Conservation (phyloP, 768 basidiomycete genomes). For the Psilocybe azurescens region DNA sequence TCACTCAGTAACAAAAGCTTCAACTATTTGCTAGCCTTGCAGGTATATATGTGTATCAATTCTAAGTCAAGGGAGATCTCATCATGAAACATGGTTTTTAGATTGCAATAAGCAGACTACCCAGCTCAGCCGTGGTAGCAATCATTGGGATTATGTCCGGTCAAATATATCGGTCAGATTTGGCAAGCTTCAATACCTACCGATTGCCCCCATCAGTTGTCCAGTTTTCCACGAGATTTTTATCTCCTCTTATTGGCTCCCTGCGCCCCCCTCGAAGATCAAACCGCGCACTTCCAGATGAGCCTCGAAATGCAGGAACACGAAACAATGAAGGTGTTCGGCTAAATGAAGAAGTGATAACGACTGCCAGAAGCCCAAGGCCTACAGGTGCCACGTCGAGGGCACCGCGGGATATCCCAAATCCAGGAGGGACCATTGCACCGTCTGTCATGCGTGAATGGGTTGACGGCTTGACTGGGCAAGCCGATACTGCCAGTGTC, state of each 20-base stretch:
- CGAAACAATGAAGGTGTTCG: conserved; percentile 23
- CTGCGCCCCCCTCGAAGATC: conserved; percentile 66
- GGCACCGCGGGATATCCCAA: conserved; percentile 5
- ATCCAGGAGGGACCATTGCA: conserved; percentile 25
- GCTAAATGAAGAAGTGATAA: conserved; percentile 64
- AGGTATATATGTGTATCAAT: conserved; percentile 50
- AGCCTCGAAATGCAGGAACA: conserved; percentile 27
- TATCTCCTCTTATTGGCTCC: conserved; percentile 73
- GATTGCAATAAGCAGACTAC: conserved; percentile 73
- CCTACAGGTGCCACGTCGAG: conserved; percentile 20
- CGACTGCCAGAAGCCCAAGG: conserved; percentile 55
- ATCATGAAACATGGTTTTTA: conserved; percentile 31
- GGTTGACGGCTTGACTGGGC: conserved; percentile 80
- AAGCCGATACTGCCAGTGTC: conserved; percentile 53
- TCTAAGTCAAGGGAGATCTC: not conserved
- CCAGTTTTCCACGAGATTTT: conserved; percentile 56
- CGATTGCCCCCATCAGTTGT: conserved; percentile 69
- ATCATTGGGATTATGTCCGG: conserved; percentile 72
- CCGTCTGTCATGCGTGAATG: conserved; percentile 74
- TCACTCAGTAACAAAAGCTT: conserved; percentile 79
- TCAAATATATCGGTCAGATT: conserved; percentile 82
- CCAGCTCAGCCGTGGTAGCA: conserved; percentile 67
- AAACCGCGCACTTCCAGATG: conserved; percentile 78
- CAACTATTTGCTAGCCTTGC: conserved; percentile 71
- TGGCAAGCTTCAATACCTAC: conserved; percentile 80